phyloP scores from a whole-genome alignment of 2,329 filamentous ascomycete species.

The Cadophora gregata region DNA sequence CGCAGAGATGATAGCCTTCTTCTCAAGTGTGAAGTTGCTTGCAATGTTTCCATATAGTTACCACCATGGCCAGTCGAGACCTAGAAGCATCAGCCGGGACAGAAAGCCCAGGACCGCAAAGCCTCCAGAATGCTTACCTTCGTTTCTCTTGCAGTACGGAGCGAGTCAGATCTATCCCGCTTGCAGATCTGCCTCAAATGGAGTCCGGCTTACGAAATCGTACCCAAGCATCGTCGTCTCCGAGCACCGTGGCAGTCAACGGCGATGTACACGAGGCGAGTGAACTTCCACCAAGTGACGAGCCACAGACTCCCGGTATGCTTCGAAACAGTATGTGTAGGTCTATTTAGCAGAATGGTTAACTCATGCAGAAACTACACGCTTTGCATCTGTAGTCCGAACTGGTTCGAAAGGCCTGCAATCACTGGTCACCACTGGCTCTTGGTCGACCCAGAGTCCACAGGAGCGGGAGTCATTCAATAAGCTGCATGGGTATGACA shows the following conservation, averaged over 20 bases:
- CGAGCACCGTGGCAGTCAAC: background rate
- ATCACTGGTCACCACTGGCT: background rate
- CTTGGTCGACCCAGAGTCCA: background rate
- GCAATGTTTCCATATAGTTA: background rate
- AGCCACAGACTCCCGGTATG: background rate
- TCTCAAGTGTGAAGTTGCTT: background rate
- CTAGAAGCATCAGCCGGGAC: background rate
- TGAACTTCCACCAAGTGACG: background rate
- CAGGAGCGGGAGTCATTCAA: background rate
- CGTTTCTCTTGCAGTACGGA: background rate
- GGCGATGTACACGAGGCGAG: background rate
- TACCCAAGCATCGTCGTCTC: background rate
- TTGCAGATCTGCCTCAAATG: slow-evolving; percentile 5
- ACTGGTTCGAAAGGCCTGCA: slow-evolving; percentile 6
- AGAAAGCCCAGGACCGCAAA: background rate
- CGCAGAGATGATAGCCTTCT: background rate
- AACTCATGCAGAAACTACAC: background rate
- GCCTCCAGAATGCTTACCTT: background rate
- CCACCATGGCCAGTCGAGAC: background rate
- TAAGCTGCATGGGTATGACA: background rate
- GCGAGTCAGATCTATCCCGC: background rate
- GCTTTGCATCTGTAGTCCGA: background rate
- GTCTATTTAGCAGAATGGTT: background rate
- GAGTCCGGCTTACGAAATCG: background rate
- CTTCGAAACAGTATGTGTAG: background rate